Base-by-base conservation (phyloP, 1,139 yeast genomes). In the Debaryomyces fabryi region DNA sequence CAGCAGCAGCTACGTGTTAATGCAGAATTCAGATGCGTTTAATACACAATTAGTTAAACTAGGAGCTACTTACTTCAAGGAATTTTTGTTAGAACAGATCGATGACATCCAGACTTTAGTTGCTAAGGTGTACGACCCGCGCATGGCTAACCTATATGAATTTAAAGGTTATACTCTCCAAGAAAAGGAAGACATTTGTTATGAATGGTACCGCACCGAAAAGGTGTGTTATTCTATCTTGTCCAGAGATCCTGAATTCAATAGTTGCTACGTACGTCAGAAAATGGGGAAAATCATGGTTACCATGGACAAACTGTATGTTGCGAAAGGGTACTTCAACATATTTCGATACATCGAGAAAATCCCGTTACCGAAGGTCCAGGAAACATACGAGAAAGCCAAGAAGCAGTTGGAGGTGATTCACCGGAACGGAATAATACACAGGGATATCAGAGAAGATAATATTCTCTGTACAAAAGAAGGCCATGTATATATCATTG, bases 371-470 rank as follows among this genome's bases (percentile, higher is more conserved):
- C 43, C 43, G 18, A n/a, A 20, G 8, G 18, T 38, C 38, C 6
- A 25, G 27, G 43, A 38, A 16, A 44, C 47, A 30, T 44, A 44
- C 13, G 21, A 38, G 18, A 38, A 29, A 15, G 47, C 34, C 13
- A 38, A 12, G 6, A 30, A 30, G 33, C 33, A 30, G n/a, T 30
- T 30, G 18, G 33, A n/a, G 15, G 15, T n/a, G 10, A 32, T 44
- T 38, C 43, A 44, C 16, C 23, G 30, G 23, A 20, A 38, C 32
- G 42, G 42, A 13, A 39, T 38, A 8, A 29, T 44, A 6, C 47
- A 44, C 27, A 24, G 43, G 13, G 43, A 44, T 34, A 44, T 44
- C 18, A 16, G 21, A 23, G 42, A 44, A 25, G 13, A 20, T 3
- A 44, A 44, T 44, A 38, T 44, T 13, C 27, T 38, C 18, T 38